phyloP scores from a whole-genome alignment of 2,329 filamentous ascomycete genomes.

The Fusarium sp. region DNA sequence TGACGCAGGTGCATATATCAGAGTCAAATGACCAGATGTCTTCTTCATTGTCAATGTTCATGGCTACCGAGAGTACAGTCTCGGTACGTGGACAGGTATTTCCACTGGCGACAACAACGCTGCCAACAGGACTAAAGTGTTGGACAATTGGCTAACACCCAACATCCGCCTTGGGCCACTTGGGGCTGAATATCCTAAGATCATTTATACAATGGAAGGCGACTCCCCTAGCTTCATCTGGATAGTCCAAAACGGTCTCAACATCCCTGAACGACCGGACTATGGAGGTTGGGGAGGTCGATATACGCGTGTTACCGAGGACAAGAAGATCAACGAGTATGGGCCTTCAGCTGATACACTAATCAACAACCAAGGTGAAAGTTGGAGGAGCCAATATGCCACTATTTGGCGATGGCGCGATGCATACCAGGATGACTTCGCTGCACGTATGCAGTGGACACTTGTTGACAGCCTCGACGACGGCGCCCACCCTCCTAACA shows the following conservation, averaged over 20 bases:
- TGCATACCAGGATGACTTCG: slow-evolving; percentile 25
- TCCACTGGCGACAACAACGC: not conserved
- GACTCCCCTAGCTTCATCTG: slow-evolving; percentile 18
- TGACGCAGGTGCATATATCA: slow-evolving; percentile 6
- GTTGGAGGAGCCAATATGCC: slow-evolving; percentile 14
- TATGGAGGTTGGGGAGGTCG: slow-evolving; percentile 28
- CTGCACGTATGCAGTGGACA: slow-evolving; percentile 22
- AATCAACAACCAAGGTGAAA: not conserved
- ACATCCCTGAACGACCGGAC: not conserved
- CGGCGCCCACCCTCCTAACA: slow-evolving; percentile 3
- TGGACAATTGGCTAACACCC: slow-evolving; percentile 3
- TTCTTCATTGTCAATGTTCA: slow-evolving; percentile 20
- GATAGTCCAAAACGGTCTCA: slow-evolving; percentile 16
- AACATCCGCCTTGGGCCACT: slow-evolving; percentile 13
- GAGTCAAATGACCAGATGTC: slow-evolving; percentile 9
- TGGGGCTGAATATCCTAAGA: not conserved
- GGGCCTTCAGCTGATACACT: slow-evolving; percentile 8
- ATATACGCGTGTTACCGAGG: slow-evolving; percentile 5
- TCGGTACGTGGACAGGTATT: slow-evolving; percentile 11
- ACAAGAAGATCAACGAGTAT: slow-evolving; percentile 14
- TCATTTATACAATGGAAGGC: slow-evolving; percentile 12
- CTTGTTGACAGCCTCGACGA: not conserved
- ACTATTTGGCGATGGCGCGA: slow-evolving; percentile 27
- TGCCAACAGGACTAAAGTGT: not conserved
- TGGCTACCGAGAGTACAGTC: not conserved